Percentiles rank a stretch among this genome's conserved stretches.
These are phyloP conservation scores for Breynia disticha DNA, from an alignment of 441 rosid species.

Conservation along the genomic window DNA sequence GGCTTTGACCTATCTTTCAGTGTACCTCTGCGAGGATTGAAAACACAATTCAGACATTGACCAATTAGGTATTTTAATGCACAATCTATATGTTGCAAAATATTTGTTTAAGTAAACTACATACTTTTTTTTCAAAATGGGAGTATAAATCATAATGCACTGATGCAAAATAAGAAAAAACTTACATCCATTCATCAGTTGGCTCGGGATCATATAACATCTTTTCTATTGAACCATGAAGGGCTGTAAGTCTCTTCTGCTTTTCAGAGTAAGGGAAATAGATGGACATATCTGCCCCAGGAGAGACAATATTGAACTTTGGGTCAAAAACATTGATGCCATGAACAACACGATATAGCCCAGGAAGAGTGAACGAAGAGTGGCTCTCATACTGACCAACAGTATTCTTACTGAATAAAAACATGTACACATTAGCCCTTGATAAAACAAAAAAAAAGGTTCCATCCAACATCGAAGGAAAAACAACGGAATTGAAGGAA, in stretches of 20 bases:
- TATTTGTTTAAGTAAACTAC: too few species aligned
- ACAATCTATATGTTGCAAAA: background rate
- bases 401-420: conserved; percentile 62
- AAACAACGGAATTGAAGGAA: too few species aligned
- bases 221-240: conserved; percentile 73
- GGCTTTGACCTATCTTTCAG: conserved; percentile 73
- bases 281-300: conserved; percentile 85
- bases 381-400: conserved; percentile 97
- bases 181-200: conserved; percentile 68
- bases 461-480: too few species aligned
- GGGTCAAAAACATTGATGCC: conserved; percentile 94
- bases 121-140: background rate
- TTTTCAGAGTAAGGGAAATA: conserved; percentile 63
- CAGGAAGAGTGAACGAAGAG: conserved; percentile 86
- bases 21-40: conserved; percentile 46
- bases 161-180: conserved; percentile 9
- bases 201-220: conserved; percentile 66
- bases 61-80: background rate
- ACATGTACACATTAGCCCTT: conserved; percentile 9
- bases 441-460: background rate
- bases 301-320: conserved; percentile 92
- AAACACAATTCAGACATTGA: background rate
- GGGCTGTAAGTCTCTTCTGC: conserved; percentile 59
- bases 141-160: background rate
- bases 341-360: conserved; percentile 77